phyloP scores from a whole-genome alignment of 2,329 filamentous ascomycete species.

The Lecanosticta acicola region DNA sequence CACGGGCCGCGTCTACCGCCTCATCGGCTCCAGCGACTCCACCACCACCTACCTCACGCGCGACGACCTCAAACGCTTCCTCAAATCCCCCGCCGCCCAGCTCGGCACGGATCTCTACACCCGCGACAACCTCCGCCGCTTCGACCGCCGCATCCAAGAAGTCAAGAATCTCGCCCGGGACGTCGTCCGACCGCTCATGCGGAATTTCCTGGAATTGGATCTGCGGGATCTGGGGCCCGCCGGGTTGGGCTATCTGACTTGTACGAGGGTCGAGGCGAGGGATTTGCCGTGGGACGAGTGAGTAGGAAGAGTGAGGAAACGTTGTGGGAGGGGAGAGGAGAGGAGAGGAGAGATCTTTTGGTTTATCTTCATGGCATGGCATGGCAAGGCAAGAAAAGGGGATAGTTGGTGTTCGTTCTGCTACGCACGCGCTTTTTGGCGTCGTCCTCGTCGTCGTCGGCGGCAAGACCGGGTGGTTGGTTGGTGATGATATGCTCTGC shows the following conservation, averaged over 20 bases:
- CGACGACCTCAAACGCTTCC: constrained; percentile 84
- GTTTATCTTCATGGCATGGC: too few relatives aligned
- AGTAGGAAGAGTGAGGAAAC: background rate
- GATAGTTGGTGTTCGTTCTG: too few relatives aligned
- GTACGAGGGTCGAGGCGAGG: constrained; percentile 55
- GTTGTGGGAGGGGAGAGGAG: too few relatives aligned
- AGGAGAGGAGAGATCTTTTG: too few relatives aligned
- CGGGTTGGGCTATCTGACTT: constrained; percentile 58
- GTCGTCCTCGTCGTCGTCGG: too few relatives aligned
- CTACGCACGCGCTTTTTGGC: too few relatives aligned
- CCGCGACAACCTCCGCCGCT: constrained; percentile 75
- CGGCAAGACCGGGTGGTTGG: too few relatives aligned
- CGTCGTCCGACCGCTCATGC: constrained; percentile 77
- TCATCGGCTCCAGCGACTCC: constrained; percentile 60
- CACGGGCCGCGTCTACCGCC: constrained; percentile 71
- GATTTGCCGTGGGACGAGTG: constrained; percentile 58
- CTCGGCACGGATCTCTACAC: constrained; percentile 75
- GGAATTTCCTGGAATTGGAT: constrained; percentile 78
- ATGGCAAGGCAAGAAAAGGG: too few relatives aligned
- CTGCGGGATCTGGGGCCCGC: constrained; percentile 36
- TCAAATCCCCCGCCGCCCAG: constrained; percentile 50
- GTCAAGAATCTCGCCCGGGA: constrained; percentile 79
- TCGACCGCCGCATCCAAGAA: constrained; percentile 84
- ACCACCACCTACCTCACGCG: constrained; percentile 59
- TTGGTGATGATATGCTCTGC: too few relatives aligned